A percentile compares a stretch with the other conserved stretches of the same genome.
Evolutionary conservation across 2,329 filamentous ascomycete genomes (phyloP).

Genomic region (Trichoderma sp.): DNA sequence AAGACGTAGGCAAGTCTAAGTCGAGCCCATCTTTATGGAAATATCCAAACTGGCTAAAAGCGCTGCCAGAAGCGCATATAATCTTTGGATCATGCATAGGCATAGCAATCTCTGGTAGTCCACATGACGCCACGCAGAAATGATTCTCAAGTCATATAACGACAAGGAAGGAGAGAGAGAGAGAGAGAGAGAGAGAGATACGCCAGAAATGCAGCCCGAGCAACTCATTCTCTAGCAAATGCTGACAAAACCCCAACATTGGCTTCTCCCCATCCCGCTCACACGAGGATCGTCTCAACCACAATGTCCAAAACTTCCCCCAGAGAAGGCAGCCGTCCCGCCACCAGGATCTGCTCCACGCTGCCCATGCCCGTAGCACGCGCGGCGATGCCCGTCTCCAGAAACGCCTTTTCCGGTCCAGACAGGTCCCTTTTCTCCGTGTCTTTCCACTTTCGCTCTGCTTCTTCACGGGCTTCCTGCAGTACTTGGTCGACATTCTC

Average conservation of each 20-base stretch:
- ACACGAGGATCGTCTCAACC: slow-evolving; percentile 47
- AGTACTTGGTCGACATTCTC: slow-evolving; percentile 72
- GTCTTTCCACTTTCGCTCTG: slow-evolving; percentile 70
- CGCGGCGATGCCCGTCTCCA: slow-evolving; percentile 54
- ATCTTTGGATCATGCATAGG: not conserved
- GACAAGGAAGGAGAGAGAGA: not conserved
- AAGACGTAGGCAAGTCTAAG: not conserved
- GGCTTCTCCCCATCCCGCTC: not conserved
- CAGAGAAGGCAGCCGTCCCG: slow-evolving; percentile 41
- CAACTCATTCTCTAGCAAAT: not conserved
- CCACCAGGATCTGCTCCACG: slow-evolving; percentile 37
- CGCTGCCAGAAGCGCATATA: not conserved
- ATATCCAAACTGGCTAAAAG: not conserved
- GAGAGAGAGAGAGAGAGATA: not conserved
- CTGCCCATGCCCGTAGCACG: slow-evolving; percentile 28
- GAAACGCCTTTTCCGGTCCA: slow-evolving; percentile 55
- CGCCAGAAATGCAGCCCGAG: not conserved
- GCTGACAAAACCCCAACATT: not conserved
- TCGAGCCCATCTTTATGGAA: not conserved
- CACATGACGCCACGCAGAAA: not conserved
- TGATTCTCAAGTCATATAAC: not conserved
- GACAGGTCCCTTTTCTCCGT: slow-evolving; percentile 61
- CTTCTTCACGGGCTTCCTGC: slow-evolving; percentile 67
- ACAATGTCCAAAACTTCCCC: slow-evolving; percentile 49
- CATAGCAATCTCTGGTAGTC: not conserved